Conservation (phyloP, 331 rosid genomes). For the Acacia concinna region DNA sequence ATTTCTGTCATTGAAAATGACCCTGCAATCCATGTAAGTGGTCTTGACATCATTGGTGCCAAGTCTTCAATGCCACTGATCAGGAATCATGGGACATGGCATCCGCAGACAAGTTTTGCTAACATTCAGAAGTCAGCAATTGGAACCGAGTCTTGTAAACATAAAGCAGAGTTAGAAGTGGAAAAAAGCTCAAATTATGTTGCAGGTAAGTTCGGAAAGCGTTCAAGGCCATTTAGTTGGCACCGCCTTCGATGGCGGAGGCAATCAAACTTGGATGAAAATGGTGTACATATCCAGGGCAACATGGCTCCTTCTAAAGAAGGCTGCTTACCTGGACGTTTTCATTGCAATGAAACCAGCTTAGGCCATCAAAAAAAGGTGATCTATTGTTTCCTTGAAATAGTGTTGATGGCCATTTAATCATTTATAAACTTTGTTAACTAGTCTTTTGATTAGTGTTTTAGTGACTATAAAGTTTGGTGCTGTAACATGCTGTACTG, state of each 20-base stretch:
- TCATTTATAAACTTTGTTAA: slow-evolving; percentile 17
- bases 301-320: slow-evolving; percentile 16
- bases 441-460: not conserved
- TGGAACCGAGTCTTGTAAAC: slow-evolving; percentile 2
- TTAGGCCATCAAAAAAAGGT: slow-evolving; percentile 44
- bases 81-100: slow-evolving; percentile 30
- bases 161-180: slow-evolving; percentile 33
- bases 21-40: slow-evolving; percentile 32
- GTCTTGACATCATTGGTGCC: slow-evolving; percentile 21
- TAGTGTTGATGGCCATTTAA: slow-evolving; percentile 14
- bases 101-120: slow-evolving; percentile 26
- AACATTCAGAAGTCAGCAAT: slow-evolving; percentile 32
- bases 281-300: slow-evolving; percentile 16
- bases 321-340: slow-evolving; percentile 33
- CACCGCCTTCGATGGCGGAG: slow-evolving; percentile 60
- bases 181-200: slow-evolving; percentile 32
- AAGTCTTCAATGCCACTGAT: slow-evolving; percentile 30
- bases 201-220: slow-evolving; percentile 48
- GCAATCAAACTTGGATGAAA: slow-evolving; percentile 40
- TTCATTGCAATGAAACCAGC: slow-evolving; percentile 30
- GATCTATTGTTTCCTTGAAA: slow-evolving; percentile 26
- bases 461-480: not conserved
- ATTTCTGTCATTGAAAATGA: slow-evolving; percentile 31
- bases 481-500: slow-evolving; percentile 1
- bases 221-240: slow-evolving; percentile 71